Conservation (phyloP, 164 flowering plant genomes). For the Umbellularia californica region DNA sequence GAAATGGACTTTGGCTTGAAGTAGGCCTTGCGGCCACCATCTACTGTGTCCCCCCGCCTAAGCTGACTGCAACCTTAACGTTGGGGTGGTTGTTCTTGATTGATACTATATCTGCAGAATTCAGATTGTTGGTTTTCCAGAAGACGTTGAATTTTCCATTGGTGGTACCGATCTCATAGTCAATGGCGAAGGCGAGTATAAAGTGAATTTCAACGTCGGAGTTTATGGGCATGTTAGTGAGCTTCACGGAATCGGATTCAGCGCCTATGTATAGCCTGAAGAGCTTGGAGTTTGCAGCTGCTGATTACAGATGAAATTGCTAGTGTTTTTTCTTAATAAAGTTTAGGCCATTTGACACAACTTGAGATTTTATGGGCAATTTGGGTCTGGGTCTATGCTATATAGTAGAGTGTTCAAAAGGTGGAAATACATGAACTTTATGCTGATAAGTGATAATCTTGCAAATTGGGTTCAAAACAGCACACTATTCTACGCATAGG, state of each 20-base stretch:
- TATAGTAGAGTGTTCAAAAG: too few relatives aligned
- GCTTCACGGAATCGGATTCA: slow-evolving; percentile 43
- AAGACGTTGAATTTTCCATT: slow-evolving; percentile 57
- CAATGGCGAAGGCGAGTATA: slow-evolving; percentile 65
- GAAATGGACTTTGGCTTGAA: slow-evolving; percentile 36
- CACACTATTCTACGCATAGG: too few relatives aligned
- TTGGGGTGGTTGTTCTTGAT: slow-evolving; percentile 36
- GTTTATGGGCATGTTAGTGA: slow-evolving; percentile 48
- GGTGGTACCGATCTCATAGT: slow-evolving; percentile 47
- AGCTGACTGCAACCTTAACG: slow-evolving; percentile 47
- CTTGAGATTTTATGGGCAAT: too few relatives aligned
- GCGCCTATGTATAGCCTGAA: slow-evolving; percentile 57
- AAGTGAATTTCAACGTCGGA: slow-evolving; percentile 48
- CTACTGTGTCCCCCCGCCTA: slow-evolving; percentile 50
- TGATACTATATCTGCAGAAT: slow-evolving; percentile 34
- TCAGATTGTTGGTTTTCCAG: slow-evolving; percentile 45
- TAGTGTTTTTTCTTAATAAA: not conserved
- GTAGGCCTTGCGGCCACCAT: slow-evolving; percentile 10
- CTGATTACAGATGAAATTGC: not conserved
- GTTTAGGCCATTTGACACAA: too few relatives aligned
- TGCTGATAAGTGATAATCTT: too few relatives aligned
- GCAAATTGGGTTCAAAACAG: too few relatives aligned
- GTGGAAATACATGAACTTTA: too few relatives aligned
- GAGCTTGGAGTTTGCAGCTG: slow-evolving; percentile 30
- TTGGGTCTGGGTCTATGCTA: too few relatives aligned